Conservation (phyloP, 2,329 filamentous ascomycete genomes). For the Hymenoscyphus occultus region DNA sequence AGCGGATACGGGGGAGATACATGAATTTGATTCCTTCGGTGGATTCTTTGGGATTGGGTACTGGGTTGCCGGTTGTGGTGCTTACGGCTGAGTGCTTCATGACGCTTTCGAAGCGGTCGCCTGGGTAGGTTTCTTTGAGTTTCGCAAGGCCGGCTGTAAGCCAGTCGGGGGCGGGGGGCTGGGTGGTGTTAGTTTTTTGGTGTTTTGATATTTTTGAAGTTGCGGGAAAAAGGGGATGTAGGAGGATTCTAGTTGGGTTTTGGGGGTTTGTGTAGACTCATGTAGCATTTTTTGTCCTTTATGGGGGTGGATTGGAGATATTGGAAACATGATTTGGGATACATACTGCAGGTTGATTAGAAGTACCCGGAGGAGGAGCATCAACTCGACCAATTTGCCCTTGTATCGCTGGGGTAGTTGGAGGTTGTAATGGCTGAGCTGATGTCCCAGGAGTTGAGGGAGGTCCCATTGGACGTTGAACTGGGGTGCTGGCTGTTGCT, state of each 20-base stretch:
- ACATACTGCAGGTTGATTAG: conserved; percentile 60
- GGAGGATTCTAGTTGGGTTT: neutral
- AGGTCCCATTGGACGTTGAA: conserved; percentile 53
- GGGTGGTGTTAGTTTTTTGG: conserved; percentile 25
- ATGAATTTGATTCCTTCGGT: conserved; percentile 70
- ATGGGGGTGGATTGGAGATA: conserved; percentile 22
- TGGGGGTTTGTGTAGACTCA: conserved; percentile 10
- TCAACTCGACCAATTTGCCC: conserved; percentile 65
- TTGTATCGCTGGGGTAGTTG: conserved; percentile 40
- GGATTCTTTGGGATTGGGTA: conserved; percentile 52
- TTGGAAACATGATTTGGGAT: conserved; percentile 25
- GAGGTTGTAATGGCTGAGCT: conserved; percentile 29
- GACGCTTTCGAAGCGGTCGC: conserved; percentile 80
- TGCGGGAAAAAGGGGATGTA: conserved; percentile 7
- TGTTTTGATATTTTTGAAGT: neutral
- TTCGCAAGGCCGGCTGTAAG: conserved; percentile 70
- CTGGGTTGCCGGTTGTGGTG: conserved; percentile 62
- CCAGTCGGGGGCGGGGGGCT: conserved; percentile 89
- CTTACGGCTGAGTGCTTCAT: conserved; percentile 91
- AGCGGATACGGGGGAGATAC: conserved; percentile 86
- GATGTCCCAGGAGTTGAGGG: conserved; percentile 40
- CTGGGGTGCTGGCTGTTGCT: conserved; percentile 47
- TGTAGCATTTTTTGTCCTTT: neutral
- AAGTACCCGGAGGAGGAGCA: conserved; percentile 57
- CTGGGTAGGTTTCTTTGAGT: conserved; percentile 68